Evolutionary conservation across 768 basidiomycete species (phyloP).

Genomic region (Trametes cubensis): DNA sequence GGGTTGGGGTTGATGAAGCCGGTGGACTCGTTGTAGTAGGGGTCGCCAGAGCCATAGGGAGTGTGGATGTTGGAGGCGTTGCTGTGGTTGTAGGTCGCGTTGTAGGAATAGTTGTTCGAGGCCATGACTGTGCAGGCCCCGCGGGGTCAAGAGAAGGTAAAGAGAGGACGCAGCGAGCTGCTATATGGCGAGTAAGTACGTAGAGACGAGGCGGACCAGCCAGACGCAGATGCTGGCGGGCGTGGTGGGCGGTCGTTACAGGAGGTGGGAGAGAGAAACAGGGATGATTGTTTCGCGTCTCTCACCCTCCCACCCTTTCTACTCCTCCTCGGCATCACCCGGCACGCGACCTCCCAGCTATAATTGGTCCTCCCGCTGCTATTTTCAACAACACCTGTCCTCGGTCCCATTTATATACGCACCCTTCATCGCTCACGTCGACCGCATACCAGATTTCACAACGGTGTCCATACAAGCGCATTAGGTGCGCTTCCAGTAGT

Average conservation of each 20-base stretch:
- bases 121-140: slow-evolving; percentile 39
- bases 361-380: slow-evolving; percentile 12
- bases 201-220: slow-evolving; percentile 12
- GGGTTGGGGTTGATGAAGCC: slow-evolving; percentile 61
- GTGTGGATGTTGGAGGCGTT: slow-evolving; percentile 28
- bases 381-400: not conserved
- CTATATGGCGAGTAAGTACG: slow-evolving; percentile 10
- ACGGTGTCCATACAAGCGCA: not conserved
- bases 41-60: slow-evolving; percentile 65
- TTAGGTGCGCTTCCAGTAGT: not conserved
- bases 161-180: slow-evolving; percentile 28
- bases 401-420: not conserved
- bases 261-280: slow-evolving; percentile 9
- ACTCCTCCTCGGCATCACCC: slow-evolving; percentile 13
- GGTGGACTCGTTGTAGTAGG: slow-evolving; percentile 69
- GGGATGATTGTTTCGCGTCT: slow-evolving; percentile 6
- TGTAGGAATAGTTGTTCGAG: slow-evolving; percentile 40
- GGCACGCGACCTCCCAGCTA: slow-evolving; percentile 6
- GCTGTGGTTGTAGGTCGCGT: slow-evolving; percentile 25
- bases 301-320: slow-evolving; percentile 10
- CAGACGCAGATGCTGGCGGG: slow-evolving; percentile 13
- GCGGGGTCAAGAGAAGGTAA: slow-evolving; percentile 24
- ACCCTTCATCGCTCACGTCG: not conserved
- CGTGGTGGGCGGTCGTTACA: slow-evolving; percentile 22
- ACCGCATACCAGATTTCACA: too few relatives aligned